These are phyloP conservation scores for Mortierella sp. DNA, from an alignment of 371 early-diverging fungal genomes.

Conservation along the genomic window DNA sequence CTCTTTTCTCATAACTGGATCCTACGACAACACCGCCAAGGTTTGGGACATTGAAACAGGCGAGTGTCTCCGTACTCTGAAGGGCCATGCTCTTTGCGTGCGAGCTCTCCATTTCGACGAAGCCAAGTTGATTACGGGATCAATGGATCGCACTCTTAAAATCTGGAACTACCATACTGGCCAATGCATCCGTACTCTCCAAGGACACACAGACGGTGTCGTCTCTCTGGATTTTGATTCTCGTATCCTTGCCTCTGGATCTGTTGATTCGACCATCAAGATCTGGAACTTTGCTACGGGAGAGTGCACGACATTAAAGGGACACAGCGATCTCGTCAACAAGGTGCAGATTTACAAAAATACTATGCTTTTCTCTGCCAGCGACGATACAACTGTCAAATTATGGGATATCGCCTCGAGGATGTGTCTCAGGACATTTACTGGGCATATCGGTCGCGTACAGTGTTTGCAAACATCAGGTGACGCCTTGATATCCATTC, in stretches of 20 bases:
- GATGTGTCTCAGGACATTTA: slow-evolving; percentile 74
- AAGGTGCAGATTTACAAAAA: slow-evolving; percentile 82
- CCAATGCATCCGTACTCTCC: slow-evolving; percentile 86
- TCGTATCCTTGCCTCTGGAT: slow-evolving; percentile 84
- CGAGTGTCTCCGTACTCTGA: slow-evolving; percentile 73
- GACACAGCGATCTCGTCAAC: slow-evolving; percentile 92
- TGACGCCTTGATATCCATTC: slow-evolving; percentile 31
- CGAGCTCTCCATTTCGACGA: slow-evolving; percentile 91
- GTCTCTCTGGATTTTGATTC: slow-evolving; percentile 88
- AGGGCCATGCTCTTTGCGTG: slow-evolving; percentile 91
- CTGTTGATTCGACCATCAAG: slow-evolving; percentile 89
- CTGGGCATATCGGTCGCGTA: slow-evolving; percentile 88
- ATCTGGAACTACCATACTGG: slow-evolving; percentile 98
- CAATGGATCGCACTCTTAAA: slow-evolving; percentile 94
- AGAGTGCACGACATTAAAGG: slow-evolving; percentile 81
- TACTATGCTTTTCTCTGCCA: slow-evolving; percentile 78
- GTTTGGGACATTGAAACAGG: slow-evolving; percentile 88
- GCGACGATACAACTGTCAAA: slow-evolving; percentile 85
- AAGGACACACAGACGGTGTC: slow-evolving; percentile 88
- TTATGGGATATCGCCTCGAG: slow-evolving; percentile 87
- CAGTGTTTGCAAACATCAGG: slow-evolving; percentile 65
- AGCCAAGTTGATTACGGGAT: slow-evolving; percentile 86
- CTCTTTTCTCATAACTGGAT: slow-evolving; percentile 84
- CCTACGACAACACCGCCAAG: slow-evolving; percentile 85
- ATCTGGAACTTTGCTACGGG: slow-evolving; percentile 92